Evolutionary conservation across 2,329 filamentous ascomycete species (phyloP).

Genomic region (Claviceps sp.): DNA sequence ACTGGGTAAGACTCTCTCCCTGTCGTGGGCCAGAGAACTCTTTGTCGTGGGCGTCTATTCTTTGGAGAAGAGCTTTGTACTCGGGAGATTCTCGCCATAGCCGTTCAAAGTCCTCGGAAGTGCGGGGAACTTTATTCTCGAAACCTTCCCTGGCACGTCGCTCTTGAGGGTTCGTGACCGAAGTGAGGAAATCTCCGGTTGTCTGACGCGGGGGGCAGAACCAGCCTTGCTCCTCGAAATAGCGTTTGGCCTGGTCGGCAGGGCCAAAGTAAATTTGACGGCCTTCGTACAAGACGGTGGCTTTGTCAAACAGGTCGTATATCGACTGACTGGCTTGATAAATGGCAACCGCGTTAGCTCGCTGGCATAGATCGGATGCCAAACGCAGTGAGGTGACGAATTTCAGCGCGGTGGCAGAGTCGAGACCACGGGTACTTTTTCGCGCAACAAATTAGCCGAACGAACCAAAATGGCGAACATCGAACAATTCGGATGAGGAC

Average conservation of each 20-base stretch:
- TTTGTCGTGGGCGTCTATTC: conserved; percentile 37
- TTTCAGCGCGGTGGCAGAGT: conserved; percentile 59
- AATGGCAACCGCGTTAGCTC: conserved; percentile 52
- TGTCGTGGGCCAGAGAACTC: conserved; percentile 29
- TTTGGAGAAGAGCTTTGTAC: conserved; percentile 25
- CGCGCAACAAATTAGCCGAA: background rate
- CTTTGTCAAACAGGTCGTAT: conserved; percentile 65
- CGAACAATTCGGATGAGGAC: background rate
- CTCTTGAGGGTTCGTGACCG: conserved; percentile 51
- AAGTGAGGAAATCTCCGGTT: conserved; percentile 56
- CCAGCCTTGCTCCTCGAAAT: conserved; percentile 59
- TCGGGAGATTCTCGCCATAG: conserved; percentile 33
- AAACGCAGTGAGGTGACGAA: conserved; percentile 56
- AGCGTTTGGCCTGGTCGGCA: conserved; percentile 42
- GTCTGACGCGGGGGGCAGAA: conserved; percentile 53
- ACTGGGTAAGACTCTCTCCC: conserved; percentile 22
- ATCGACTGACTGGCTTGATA: conserved; percentile 60
- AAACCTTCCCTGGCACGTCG: conserved; percentile 41
- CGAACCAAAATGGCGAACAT: background rate
- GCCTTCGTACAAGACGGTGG: conserved; percentile 61
- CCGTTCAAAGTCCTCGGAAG: conserved; percentile 53
- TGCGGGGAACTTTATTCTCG: conserved; percentile 49
- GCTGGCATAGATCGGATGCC: conserved; percentile 48
- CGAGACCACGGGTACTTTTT: conserved; percentile 51
- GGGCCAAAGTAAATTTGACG: conserved; percentile 66